Base-by-base conservation (phyloP, 345 rosid species). In the Populus simonii region DNA sequence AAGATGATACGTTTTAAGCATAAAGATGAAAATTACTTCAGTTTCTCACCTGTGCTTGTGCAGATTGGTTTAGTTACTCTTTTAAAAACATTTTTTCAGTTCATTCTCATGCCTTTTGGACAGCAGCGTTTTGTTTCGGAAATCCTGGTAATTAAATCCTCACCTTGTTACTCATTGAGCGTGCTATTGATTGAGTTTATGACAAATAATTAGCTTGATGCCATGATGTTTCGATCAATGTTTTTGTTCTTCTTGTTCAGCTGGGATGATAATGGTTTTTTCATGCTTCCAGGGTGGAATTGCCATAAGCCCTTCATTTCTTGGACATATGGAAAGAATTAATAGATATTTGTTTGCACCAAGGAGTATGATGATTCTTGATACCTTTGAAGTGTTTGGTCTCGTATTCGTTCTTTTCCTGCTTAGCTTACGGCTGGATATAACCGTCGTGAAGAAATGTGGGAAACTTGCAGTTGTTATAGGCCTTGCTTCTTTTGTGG, bases 231-330 rank as follows among this genome's bases (percentile, higher is more conserved):
- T 23, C 69, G 11, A 39, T 39, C 16, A 6, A 22, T 70, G 20
- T 45, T 10, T 8, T 33, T 22, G 53, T 9, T 53, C 45, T 10
- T 41, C 15, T 11, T 41, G 45, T 41, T 41, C 45, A 41, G 13
- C 13, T 41, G 15, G 2, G 45, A 41, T 41, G 45, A 41, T 10
- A 41, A 2, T 68, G 66, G 7, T 62, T 5, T 22, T 8, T 55
- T n/a, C 5, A 22, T 55, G 45, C 13, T 10, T 41, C 22, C 77
- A 88, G 91, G 89, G 86, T 74, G 88, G 87, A 39, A 81, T 88
- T 15, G 74, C 68, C 69, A 8, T 88, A 62, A 86, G 89, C 61
- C 86, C 89, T 8, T 76, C 88, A 12, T 67, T 78, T 29, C 73
- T 88, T 10, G 89, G 84, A 41, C 45, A 10, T 41, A 41, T 41